Evolutionary conservation across 139 green algal species (phyloP), one percentile per base, ranked within the genome.

Genomic region (Tetraselmis chui): DNA sequence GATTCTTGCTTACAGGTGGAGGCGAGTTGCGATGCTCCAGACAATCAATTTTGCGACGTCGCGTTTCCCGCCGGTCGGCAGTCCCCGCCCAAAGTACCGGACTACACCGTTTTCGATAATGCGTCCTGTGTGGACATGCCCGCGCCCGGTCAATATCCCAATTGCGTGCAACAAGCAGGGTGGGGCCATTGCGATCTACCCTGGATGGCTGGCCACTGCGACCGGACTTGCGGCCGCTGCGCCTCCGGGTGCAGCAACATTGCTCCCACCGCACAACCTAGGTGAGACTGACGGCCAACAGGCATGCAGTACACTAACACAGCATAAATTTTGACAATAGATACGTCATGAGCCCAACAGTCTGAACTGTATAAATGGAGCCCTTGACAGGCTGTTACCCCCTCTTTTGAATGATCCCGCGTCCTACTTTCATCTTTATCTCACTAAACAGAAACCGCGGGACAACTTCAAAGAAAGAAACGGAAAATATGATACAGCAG

Each of bases 81-180:
- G 45, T 67, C 45, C 5, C 45, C 45, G 11, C 45, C 45, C 5
- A 18, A 25, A 25, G 45, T 18, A 18, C 11, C 45, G 11, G 45
- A 67, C 18, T 67, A 67, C 45, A 18, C 18, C 11, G 11, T 67
- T 67, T 67, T 67, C 45, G 45, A 67, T 5, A 18, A 18, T 18
- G 45, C 5, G 18, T 67, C 31, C 2, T 87, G 84, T 59, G 75
- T 31, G 0, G 84, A 87, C 29, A 29, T 80, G 23, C 23, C 28
- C n/a, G 75, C 84, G 0, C 76, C 80, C 18, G 80, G 77, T 23
- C 11, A n/a, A 29, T 89, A 81, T n/a, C n/a, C n/a, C 84, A 86
- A 74, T 31, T 90, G 86, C 86, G 25, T 77, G 29, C 84, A 90
- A 59, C 86, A 90, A 83, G 31, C 58, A 30, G 22, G 24, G 26